These are phyloP conservation scores for Elongisporangium anandrum DNA, from an alignment of 352 stramenopile genomes.

Conservation along the genomic window DNA sequence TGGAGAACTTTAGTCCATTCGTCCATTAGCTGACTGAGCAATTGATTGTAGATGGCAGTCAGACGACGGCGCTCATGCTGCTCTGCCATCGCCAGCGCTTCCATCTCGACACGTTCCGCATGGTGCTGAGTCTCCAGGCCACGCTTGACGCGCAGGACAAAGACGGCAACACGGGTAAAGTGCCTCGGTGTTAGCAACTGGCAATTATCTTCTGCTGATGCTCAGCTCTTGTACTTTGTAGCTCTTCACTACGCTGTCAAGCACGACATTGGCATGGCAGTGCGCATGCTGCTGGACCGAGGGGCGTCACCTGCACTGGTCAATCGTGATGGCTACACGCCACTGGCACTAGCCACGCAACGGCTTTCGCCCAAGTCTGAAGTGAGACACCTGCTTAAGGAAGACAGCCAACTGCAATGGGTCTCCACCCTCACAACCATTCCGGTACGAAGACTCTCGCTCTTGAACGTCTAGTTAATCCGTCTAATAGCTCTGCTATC, in stretches of 20 bases:
- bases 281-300: slow-evolving; percentile 66
- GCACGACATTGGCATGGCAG: slow-evolving; percentile 56
- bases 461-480: not conserved
- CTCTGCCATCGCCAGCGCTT: slow-evolving; percentile 66
- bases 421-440: slow-evolving; percentile 36
- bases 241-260: slow-evolving; percentile 60
- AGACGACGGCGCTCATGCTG: slow-evolving; percentile 67
- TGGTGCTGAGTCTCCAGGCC: slow-evolving; percentile 73
- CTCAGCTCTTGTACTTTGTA: slow-evolving; percentile 12
- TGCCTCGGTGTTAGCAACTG: not conserved
- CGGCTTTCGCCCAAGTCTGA: slow-evolving; percentile 31
- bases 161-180: slow-evolving; percentile 64
- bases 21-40: not conserved
- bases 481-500: not conserved
- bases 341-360: slow-evolving; percentile 37
- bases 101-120: slow-evolving; percentile 77
- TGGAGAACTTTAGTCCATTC: not conserved
- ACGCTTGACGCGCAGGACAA: slow-evolving; percentile 44
- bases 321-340: slow-evolving; percentile 44
- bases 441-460: slow-evolving; percentile 14
- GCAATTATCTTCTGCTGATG: not conserved
- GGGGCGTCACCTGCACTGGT: slow-evolving; percentile 33
- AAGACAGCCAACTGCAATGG: slow-evolving; percentile 47
- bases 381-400: slow-evolving; percentile 38
- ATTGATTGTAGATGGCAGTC: slow-evolving; percentile 14